Evolutionary conservation across 2,329 filamentous ascomycete genomes (phyloP).

Genomic region (Sordariomycetes sp.): DNA sequence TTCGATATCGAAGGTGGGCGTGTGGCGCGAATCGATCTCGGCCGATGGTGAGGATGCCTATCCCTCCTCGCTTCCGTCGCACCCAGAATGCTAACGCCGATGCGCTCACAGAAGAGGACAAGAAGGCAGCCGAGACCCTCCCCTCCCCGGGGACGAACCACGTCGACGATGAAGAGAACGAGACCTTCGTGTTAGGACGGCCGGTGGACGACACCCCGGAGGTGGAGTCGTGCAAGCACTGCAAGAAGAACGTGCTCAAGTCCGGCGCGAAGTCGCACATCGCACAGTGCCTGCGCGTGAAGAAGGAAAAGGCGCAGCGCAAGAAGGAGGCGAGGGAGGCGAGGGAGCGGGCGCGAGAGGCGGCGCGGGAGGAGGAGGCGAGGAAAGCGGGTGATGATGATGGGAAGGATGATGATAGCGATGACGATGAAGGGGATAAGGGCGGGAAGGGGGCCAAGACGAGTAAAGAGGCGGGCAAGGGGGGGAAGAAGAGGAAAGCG

Average conservation of each 20-base stretch:
- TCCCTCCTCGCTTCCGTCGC: not conserved
- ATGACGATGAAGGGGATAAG: constrained; percentile 31
- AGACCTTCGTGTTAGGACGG: constrained; percentile 71
- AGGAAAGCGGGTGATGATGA: constrained; percentile 38
- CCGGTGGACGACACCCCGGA: constrained; percentile 74
- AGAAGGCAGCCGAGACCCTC: constrained; percentile 29
- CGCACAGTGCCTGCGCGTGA: constrained; percentile 70
- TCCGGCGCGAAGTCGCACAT: constrained; percentile 70
- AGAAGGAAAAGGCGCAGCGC: constrained; percentile 69
- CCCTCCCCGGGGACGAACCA: constrained; percentile 51
- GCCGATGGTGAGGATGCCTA: not conserved
- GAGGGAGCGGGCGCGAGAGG: constrained; percentile 53
- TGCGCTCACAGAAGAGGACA: constrained; percentile 25
- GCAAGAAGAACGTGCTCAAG: constrained; percentile 77
- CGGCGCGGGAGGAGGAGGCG: constrained; percentile 45
- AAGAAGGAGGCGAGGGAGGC: constrained; percentile 68
- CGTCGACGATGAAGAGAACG: constrained; percentile 65
- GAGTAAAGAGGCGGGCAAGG: constrained; percentile 30
- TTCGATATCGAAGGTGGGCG: constrained; percentile 54
- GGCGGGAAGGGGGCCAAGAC: constrained; percentile 35
- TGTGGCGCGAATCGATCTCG: constrained; percentile 47
- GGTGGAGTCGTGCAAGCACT: constrained; percentile 82
- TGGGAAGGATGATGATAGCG: constrained; percentile 37
- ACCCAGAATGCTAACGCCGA: not conserved
- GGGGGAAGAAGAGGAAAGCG: constrained; percentile 70